Percentiles rank a stretch among this genome's conserved stretches.
These are phyloP conservation scores for Pythium rishiriense DNA, from an alignment of 352 stramenopile species.

Conservation along the genomic window DNA sequence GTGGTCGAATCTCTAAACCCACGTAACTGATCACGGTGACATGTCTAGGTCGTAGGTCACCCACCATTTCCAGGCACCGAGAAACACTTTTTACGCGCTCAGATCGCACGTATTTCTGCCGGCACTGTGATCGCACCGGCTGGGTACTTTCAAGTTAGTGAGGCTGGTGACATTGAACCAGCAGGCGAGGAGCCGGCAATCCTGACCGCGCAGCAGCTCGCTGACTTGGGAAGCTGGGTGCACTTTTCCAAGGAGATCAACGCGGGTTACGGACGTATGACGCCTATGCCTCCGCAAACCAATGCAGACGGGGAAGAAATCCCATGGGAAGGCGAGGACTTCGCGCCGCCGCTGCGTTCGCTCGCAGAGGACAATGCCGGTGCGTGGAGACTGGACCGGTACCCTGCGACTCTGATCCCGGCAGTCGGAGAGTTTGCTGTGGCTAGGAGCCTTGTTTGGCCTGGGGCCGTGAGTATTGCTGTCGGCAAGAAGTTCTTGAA, in stretches of 20 bases:
- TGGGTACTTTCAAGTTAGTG: slow-evolving; percentile 82
- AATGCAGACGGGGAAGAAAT: slow-evolving; percentile 76
- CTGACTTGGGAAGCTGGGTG: slow-evolving; percentile 78
- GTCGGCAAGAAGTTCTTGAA: slow-evolving; percentile 88
- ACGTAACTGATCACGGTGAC: too few relatives aligned
- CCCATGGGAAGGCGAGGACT: slow-evolving; percentile 65
- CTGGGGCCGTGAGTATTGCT: slow-evolving; percentile 84
- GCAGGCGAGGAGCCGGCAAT: slow-evolving; percentile 69
- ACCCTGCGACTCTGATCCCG: slow-evolving; percentile 65
- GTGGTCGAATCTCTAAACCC: too few relatives aligned
- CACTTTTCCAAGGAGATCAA: slow-evolving; percentile 90
- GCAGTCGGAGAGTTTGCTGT: slow-evolving; percentile 64
- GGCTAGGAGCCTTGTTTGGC: slow-evolving; percentile 80
- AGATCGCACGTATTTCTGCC: slow-evolving; percentile 89
- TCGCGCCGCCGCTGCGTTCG: slow-evolving; percentile 51
- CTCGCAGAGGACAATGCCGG: slow-evolving; percentile 66
- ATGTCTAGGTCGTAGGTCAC: slow-evolving; percentile 58
- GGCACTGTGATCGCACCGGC: slow-evolving; percentile 78
- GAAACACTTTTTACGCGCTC: slow-evolving; percentile 83
- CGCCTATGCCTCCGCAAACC: slow-evolving; percentile 63
- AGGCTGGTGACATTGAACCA: slow-evolving; percentile 73
- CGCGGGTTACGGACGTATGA: slow-evolving; percentile 70
- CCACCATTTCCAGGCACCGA: slow-evolving; percentile 89
- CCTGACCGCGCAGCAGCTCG: slow-evolving; percentile 72
- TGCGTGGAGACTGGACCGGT: slow-evolving; percentile 75